phyloP scores from a whole-genome alignment of 176 grass and related monocot genomes.

The Thinopyrum elongatum region DNA sequence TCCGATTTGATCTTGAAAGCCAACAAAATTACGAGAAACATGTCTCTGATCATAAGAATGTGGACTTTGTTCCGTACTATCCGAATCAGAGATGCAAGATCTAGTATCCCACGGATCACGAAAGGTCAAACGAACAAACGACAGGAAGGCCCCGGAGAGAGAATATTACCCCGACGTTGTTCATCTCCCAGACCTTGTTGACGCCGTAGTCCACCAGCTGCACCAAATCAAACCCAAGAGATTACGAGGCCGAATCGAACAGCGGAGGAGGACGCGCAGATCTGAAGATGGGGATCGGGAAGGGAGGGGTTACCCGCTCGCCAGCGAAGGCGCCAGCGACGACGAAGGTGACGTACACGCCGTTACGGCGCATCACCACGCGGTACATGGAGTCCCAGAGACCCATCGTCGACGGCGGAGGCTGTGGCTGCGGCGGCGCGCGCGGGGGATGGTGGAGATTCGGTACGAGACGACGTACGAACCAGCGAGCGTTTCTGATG shows the following conservation, averaged over 20 bases:
- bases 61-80: background rate
- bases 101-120: background rate
- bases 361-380: conserved; percentile 87
- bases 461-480: background rate
- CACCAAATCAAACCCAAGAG: background rate
- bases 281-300: conserved; percentile 19
- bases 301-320: conserved; percentile 51
- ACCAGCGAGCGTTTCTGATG: background rate
- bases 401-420: conserved; percentile 29
- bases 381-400: conserved; percentile 68
- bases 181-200: conserved; percentile 74
- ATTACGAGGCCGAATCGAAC: background rate
- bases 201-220: conserved; percentile 84
- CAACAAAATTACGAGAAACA: background rate
- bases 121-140: background rate
- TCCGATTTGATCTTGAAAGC: background rate
- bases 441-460: background rate
- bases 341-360: conserved; percentile 92
- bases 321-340: conserved; percentile 80
- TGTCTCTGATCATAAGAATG: background rate
- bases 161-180: conserved; percentile 64
- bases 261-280: background rate
- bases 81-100: background rate
- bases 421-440: conserved; percentile 8
- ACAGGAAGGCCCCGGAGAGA: background rate